Evolutionary conservation across 129 eudicot species (phyloP), one percentile per base, ranked within the genome.

Genomic region (Saussurea involucrata): DNA sequence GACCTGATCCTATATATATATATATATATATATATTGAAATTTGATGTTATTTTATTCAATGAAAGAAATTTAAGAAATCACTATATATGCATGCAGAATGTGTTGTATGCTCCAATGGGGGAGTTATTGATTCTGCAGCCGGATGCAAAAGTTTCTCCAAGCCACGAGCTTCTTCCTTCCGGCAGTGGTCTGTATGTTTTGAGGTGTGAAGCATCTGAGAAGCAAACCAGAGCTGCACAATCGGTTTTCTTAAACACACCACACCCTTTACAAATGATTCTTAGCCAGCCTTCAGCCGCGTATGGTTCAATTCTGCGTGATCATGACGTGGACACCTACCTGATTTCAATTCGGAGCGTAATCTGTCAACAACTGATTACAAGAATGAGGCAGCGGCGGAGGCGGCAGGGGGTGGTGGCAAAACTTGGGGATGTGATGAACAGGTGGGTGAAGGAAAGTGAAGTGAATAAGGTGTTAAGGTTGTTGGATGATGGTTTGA

Each of bases 31-130:
- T 1, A 9, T 37, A 10, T 9, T 0, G 18, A 37, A 37, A 1
- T 37, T 4, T 6, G 18, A 27, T 20, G 5, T 75, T 31, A 8
- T 28, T 13, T 15, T 13, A 46, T 46, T 46, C 57, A 5, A 46
- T 46, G 0, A 42, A 44, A 44, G 18, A 13, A 49, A 49, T 49
- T 21, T 49, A 17, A 49, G 2, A 44, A 4, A 12, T 10, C 5
- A 9, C 17, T 9, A 37, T 37, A 15, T 15, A 63, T 63, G 70
- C 24, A 31, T 66, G 83, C 87, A 93, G 96, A 91, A 87, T 73
- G 2, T 85, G 75, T 75, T 90, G 68, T 93, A 85, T 71, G 77
- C 90, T 65, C 98, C 98, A 71, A 86, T 90, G 92, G 98, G 98
- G 18, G 96, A 93, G 85, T 85, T 93, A 21, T 12, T 93, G 66